Base-by-base conservation (phyloP, 768 basidiomycete species). In the Termitomyces bulborhizus region DNA sequence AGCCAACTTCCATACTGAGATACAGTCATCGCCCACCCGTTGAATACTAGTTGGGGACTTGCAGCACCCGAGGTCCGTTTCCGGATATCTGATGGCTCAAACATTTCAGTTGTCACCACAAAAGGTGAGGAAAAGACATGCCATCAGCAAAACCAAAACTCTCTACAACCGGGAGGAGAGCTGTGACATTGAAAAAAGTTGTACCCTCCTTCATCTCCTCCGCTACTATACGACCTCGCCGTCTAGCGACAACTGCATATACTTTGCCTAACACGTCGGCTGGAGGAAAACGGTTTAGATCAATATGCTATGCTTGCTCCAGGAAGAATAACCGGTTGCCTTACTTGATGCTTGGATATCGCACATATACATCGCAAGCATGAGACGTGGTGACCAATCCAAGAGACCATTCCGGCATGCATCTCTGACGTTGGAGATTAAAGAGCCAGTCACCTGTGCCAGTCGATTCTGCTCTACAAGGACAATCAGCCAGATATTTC, bases 121-220 rank as follows among this genome's bases (percentile, higher is more conserved):
- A 39, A 43, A 44, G 29, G 27, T 29, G 24, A 45, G 36, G n/a
- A 46, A 15, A 16, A 40, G 41, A 40, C 84, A 57, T 58, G 93
- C 96, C 96, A 70, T 94, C 93, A 26, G 94, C 91, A 68, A 99
- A 98, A 0, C 96, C 95, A 66, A 98, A 99, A 70, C 90, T 93
- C 71, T 98, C 97, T 11, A 97, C 91, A 6, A 98, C 95, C 1
- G 97, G 97, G 18, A 99, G 71, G 57, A 97, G 73, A 0, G 97
- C 91, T 6, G 86, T 83, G 21, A 99, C 86, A 9, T 86, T 93
- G 73, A 99, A 97, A 72, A 97, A 95, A 1, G 88, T 80, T 0
- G 94, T 97, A 0, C 97, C 94, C 67, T 98, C 95, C 67, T 94
- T 98, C 94, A 98, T 96, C 68, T 98, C 97, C 66, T 98, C 97